Percentiles rank a stretch among this genome's conserved stretches.
Evolutionary conservation across 176 grass and related monocot genomes (phyloP).

Genomic region (Aegilops umbellulata): DNA sequence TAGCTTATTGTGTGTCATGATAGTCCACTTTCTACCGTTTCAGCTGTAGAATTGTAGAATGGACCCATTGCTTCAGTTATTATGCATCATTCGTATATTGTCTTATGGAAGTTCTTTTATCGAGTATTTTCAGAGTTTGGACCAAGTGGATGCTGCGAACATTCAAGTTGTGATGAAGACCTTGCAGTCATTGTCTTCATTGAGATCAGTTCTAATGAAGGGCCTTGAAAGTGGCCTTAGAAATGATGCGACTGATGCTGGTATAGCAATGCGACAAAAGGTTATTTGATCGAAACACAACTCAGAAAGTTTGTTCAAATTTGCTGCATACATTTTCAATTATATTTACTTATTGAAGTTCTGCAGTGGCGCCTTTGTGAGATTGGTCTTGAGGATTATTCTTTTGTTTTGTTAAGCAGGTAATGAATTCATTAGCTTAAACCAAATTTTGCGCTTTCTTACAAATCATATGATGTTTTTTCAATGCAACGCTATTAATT

Average conservation of each 20-base stretch:
- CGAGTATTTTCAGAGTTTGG: conserved; percentile 57
- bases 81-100: conserved; percentile 2
- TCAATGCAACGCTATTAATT: background rate
- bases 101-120: conserved; percentile 35
- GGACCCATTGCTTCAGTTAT: background rate
- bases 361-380: conserved; percentile 93
- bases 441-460: background rate
- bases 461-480: background rate
- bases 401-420: conserved; percentile 92
- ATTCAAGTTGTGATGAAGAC: conserved; percentile 68
- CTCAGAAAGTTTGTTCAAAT: conserved; percentile 16
- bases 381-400: conserved; percentile 95
- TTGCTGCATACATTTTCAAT: conserved; percentile 15
- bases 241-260: conserved; percentile 92
- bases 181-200: conserved; percentile 58
- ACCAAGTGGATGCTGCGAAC: conserved; percentile 47
- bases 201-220: conserved; percentile 71
- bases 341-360: conserved; percentile 39
- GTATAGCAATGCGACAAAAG: conserved; percentile 96
- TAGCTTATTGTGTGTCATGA: background rate
- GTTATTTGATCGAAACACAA: conserved; percentile 39
- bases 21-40: conserved; percentile 8
- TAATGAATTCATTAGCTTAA: conserved; percentile 29
- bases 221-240: conserved; percentile 94
- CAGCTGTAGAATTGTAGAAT: conserved; percentile 15